Percentiles rank a stretch among this genome's conserved stretches.
Conservation (phyloP, 1,139 yeast genomes). For the Geotrichum histeridarum region DNA sequence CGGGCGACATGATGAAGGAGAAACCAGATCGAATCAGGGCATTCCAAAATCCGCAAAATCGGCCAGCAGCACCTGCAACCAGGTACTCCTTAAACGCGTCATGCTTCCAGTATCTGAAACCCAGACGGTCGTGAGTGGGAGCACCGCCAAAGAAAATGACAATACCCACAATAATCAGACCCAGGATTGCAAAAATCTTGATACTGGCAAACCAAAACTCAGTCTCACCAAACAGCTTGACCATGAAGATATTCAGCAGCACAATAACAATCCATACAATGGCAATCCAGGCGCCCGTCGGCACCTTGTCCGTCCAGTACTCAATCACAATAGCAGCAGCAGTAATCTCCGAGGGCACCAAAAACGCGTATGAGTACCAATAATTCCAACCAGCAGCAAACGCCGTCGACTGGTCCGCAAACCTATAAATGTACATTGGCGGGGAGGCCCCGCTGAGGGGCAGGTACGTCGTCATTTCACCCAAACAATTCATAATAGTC, state of each 20-base stretch:
- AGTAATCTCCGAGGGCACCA: slow-evolving; percentile 61
- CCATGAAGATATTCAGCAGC: slow-evolving; percentile 54
- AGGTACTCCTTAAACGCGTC: slow-evolving; percentile 52
- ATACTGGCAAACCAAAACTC: slow-evolving; percentile 67
- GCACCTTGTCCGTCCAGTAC: slow-evolving; percentile 70
- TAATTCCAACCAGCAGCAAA: slow-evolving; percentile 80
- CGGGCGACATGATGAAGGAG: slow-evolving; percentile 60
- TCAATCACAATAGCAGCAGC: slow-evolving; percentile 72
- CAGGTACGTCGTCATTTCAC: slow-evolving; percentile 57
- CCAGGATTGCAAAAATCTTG: slow-evolving; percentile 65
- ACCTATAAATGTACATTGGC: slow-evolving; percentile 40
- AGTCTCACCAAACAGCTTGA: slow-evolving; percentile 58
- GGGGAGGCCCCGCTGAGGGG: slow-evolving; percentile 40
- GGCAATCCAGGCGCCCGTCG: slow-evolving; percentile 70
- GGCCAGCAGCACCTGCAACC: slow-evolving; percentile 47
- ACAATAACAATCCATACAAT: slow-evolving; percentile 59
- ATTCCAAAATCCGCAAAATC: slow-evolving; percentile 59
- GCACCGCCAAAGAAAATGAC: slow-evolving; percentile 73
- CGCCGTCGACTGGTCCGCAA: slow-evolving; percentile 50
- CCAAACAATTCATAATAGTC: slow-evolving; percentile 54
- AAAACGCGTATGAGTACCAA: slow-evolving; percentile 86
- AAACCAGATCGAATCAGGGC: slow-evolving; percentile 56
- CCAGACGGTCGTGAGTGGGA: slow-evolving; percentile 56
- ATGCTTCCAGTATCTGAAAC: slow-evolving; percentile 72
- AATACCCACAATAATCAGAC: slow-evolving; percentile 63